Conservation (phyloP, 306 rosid genomes). For the Cucurbita maxima region DNA sequence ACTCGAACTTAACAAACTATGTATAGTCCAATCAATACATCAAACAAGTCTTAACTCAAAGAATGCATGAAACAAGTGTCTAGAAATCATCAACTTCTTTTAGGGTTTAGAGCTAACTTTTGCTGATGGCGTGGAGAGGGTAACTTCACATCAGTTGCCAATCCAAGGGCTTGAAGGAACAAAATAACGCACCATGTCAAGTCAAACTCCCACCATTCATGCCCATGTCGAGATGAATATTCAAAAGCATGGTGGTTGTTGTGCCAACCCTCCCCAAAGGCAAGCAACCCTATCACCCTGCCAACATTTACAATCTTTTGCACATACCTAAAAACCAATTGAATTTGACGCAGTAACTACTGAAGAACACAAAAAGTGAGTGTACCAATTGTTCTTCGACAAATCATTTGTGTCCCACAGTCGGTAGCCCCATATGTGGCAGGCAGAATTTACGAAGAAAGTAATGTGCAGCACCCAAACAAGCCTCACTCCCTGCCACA, state of each 20-base stretch:
- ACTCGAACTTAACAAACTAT: too few species aligned
- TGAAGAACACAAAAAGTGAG: neutral
- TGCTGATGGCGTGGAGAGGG: neutral
- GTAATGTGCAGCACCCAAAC: neutral
- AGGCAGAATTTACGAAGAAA: neutral
- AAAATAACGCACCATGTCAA: constrained; percentile 37
- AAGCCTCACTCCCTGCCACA: neutral
- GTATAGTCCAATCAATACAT: neutral
- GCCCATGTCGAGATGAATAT: constrained; percentile 52
- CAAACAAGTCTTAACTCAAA: neutral
- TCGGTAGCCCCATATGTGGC: neutral
- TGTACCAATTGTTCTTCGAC: neutral
- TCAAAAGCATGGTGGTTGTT: constrained; percentile 68
- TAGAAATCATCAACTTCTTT: neutral
- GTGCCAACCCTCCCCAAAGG: constrained; percentile 75
- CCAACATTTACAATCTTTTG: neutral
- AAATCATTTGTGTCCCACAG: neutral
- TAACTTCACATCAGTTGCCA: constrained; percentile 30
- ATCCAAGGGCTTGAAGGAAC: constrained; percentile 35
- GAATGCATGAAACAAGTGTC: neutral
- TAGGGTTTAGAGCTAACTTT: neutral
- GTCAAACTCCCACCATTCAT: constrained; percentile 60
- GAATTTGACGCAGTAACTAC: too few species aligned
- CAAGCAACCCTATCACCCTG: constrained; percentile 54
- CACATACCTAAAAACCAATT: too few species aligned